These are phyloP conservation scores for Fusarium citri DNA, from an alignment of 2,329 filamentous ascomycete genomes.

Conservation along the genomic window DNA sequence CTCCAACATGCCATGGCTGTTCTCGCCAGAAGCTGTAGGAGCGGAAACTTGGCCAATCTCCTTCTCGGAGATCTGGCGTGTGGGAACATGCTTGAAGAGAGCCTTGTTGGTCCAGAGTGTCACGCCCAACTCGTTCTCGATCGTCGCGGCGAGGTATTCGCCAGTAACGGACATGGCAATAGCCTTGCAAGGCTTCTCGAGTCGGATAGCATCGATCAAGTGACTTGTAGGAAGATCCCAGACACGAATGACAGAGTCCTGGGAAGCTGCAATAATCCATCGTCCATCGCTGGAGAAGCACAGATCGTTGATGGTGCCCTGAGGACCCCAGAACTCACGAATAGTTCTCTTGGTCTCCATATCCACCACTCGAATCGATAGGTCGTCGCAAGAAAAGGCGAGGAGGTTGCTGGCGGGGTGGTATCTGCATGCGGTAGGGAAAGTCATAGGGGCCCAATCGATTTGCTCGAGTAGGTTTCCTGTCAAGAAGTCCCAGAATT, in stretches of 20 bases:
- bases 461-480: conserved; percentile 84
- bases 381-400: conserved; percentile 88
- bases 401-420: conserved; percentile 86
- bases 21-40: conserved; percentile 86
- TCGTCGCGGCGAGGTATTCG: conserved; percentile 92
- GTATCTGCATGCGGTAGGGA: conserved; percentile 81
- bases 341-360: conserved; percentile 91
- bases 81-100: conserved; percentile 89
- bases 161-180: conserved; percentile 90
- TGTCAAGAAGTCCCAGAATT: conserved; percentile 97
- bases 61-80: conserved; percentile 83
- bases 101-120: conserved; percentile 96
- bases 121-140: conserved; percentile 86
- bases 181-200: conserved; percentile 82
- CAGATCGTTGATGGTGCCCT: conserved; percentile 79
- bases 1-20: conserved; percentile 78
- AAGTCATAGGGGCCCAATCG: conserved; percentile 80
- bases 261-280: conserved; percentile 91
- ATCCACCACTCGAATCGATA: conserved; percentile 89
- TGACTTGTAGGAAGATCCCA: conserved; percentile 98
- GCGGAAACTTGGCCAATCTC: conserved; percentile 73
- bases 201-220: conserved; percentile 89
- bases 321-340: conserved; percentile 89
- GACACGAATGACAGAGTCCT: conserved; percentile 82
- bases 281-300: conserved; percentile 92